A percentile compares a stretch with the other conserved stretches of the same genome.
Evolutionary conservation across 768 basidiomycete genomes (phyloP).

Genomic region (Trichaptum fuscoviolaceum): DNA sequence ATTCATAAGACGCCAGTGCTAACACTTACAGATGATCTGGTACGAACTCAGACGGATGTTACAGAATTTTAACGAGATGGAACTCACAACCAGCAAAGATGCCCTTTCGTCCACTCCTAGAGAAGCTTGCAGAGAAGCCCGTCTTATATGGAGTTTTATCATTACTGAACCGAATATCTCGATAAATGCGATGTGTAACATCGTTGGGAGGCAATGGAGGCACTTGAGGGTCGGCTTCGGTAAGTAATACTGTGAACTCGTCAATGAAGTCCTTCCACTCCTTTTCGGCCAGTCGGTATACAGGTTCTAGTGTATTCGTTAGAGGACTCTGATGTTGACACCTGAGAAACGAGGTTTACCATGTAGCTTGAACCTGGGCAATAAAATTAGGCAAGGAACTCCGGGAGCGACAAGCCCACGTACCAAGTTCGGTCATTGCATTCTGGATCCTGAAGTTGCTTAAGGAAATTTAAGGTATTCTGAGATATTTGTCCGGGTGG

Average conservation of each 20-base stretch:
- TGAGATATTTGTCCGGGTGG: slow-evolving; percentile 82
- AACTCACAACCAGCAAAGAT: slow-evolving; percentile 80
- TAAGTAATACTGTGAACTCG: slow-evolving; percentile 57
- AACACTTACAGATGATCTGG: slow-evolving; percentile 58
- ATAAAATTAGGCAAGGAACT: background rate
- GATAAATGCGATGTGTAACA: slow-evolving; percentile 86
- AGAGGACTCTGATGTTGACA: background rate
- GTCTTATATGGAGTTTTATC: slow-evolving; percentile 96
- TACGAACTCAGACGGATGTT: background rate
- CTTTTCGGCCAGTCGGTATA: slow-evolving; percentile 76
- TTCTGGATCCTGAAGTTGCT: slow-evolving; percentile 61
- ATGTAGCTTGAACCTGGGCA: slow-evolving; percentile 75
- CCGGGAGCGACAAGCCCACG: slow-evolving; percentile 12
- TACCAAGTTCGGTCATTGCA: slow-evolving; percentile 86
- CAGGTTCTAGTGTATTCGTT: slow-evolving; percentile 46
- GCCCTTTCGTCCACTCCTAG: slow-evolving; percentile 86
- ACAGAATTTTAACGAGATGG: background rate
- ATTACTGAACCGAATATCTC: slow-evolving; percentile 89
- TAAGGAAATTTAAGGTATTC: slow-evolving; percentile 79
- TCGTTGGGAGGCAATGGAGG: slow-evolving; percentile 90
- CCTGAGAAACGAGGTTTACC: slow-evolving; percentile 33
- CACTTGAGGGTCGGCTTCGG: slow-evolving; percentile 74
- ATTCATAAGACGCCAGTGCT: background rate
- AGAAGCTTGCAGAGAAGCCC: slow-evolving; percentile 76
- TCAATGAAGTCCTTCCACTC: slow-evolving; percentile 88